Evolutionary conservation across 2,329 filamentous ascomycete species (phyloP).

Genomic region (Apiospora pterosperma): DNA sequence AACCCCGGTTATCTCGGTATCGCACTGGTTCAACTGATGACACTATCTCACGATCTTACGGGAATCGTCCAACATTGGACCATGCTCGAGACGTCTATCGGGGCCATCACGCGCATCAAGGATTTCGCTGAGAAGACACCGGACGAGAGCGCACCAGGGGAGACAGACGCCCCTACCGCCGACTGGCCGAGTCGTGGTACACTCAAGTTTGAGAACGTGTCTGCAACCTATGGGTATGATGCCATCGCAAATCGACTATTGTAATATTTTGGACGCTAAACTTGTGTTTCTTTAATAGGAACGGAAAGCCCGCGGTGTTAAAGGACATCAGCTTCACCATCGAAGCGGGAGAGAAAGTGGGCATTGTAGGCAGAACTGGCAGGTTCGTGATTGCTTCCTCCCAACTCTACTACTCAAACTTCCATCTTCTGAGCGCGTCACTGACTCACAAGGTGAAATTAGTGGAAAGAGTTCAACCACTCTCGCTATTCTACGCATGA

Average conservation of each 20-base stretch:
- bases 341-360: conserved; percentile 8
- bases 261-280: not conserved
- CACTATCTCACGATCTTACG: conserved; percentile 7
- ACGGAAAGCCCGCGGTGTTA: conserved; percentile 3
- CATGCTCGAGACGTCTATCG: conserved; percentile 8
- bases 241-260: not conserved
- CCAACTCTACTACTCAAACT: not conserved
- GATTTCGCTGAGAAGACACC: conserved; percentile 10
- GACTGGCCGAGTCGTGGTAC: conserved; percentile 8
- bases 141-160: conserved; percentile 2
- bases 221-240: conserved; percentile 9
- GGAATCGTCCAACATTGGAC: conserved; percentile 10
- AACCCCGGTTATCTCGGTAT: conserved; percentile 9
- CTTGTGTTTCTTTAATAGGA: not conserved
- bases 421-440: not conserved
- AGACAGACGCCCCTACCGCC: not conserved
- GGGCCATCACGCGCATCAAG: conserved; percentile 12
- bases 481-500: conserved; percentile 11
- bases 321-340: conserved; percentile 8
- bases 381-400: conserved; percentile 4
- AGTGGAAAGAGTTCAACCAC: conserved; percentile 15
- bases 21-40: conserved; percentile 10
- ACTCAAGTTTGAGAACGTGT: conserved; percentile 8
- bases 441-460: conserved; percentile 2
- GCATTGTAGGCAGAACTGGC: conserved; percentile 12